phyloP scores from a whole-genome alignment of 495 filamentous ascomycete genomes.

The Letharia columbiana region DNA sequence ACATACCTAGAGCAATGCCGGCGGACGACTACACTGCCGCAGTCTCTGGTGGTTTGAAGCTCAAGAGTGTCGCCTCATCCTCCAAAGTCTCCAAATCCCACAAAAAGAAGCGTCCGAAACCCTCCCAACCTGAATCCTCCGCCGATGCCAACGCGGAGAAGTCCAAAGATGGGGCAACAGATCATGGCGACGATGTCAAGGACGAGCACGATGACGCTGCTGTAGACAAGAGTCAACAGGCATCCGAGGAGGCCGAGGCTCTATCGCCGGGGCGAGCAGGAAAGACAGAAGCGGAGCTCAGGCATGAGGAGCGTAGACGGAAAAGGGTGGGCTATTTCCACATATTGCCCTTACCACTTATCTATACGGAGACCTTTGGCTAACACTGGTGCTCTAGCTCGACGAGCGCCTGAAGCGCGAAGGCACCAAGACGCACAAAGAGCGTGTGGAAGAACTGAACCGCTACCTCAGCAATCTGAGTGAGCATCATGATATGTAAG shows the following conservation, averaged over 20 bases:
- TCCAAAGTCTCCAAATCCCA: constrained; percentile 43
- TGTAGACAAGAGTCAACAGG: constrained; percentile 22
- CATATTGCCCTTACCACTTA: constrained; percentile 4
- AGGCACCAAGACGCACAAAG: constrained; percentile 90
- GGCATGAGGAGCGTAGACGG: constrained; percentile 67
- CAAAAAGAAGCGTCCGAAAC: constrained; percentile 53
- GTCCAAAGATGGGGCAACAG: not conserved
- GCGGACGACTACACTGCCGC: constrained; percentile 62
- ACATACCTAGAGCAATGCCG: constrained; percentile 37
- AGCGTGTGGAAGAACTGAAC: constrained; percentile 92
- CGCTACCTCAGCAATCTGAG: constrained; percentile 83
- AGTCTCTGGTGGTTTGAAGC: constrained; percentile 62
- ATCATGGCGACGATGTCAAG: not conserved
- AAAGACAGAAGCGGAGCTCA: constrained; percentile 83
- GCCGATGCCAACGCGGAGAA: constrained; percentile 10
- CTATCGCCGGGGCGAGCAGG: constrained; percentile 16
- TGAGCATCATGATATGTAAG: constrained; percentile 95
- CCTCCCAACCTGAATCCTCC: constrained; percentile 22
- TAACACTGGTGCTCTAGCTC: constrained; percentile 21
- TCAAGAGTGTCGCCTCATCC: constrained; percentile 60
- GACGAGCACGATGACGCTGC: constrained; percentile 28
- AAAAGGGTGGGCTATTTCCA: constrained; percentile 58
- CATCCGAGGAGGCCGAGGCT: constrained; percentile 23
- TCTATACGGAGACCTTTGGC: constrained; percentile 7
- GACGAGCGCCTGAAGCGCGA: constrained; percentile 68